phyloP scores from a whole-genome alignment of 164 flowering plant genomes.

The Chimonanthus salicifolius region DNA sequence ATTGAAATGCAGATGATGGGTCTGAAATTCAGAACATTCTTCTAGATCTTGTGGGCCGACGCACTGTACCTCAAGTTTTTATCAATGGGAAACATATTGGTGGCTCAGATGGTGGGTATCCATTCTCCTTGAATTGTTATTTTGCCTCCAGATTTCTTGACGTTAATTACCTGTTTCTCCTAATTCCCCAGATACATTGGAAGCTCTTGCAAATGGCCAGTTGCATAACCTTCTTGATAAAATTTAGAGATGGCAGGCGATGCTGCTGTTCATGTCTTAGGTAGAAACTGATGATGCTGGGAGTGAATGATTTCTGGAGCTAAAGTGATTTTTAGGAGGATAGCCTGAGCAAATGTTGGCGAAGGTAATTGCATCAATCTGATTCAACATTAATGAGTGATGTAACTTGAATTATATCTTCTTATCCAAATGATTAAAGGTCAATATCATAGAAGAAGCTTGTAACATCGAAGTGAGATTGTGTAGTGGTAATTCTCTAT shows the following conservation, averaged over 20 bases:
- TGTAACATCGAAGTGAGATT: too few species aligned
- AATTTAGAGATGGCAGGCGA: slow-evolving; percentile 15
- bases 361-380: too few species aligned
- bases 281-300: too few species aligned
- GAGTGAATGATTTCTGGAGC: too few species aligned
- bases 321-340: too few species aligned
- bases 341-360: too few species aligned
- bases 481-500: too few species aligned
- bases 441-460: too few species aligned
- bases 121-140: background rate
- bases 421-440: too few species aligned
- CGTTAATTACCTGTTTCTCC: background rate
- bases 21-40: slow-evolving; percentile 67
- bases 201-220: slow-evolving; percentile 52
- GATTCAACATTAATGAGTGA: too few species aligned
- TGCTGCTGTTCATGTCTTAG: background rate
- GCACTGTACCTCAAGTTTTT: slow-evolving; percentile 94
- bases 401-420: too few species aligned
- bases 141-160: background rate
- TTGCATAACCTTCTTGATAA: slow-evolving; percentile 57
- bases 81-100: slow-evolving; percentile 94
- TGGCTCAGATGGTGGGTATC: slow-evolving; percentile 78
- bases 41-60: slow-evolving; percentile 69
- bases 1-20: slow-evolving; percentile 65
- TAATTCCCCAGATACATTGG: slow-evolving; percentile 48